Evolutionary conservation across 768 basidiomycete species (phyloP).

Genomic region (Russula abietina): DNA sequence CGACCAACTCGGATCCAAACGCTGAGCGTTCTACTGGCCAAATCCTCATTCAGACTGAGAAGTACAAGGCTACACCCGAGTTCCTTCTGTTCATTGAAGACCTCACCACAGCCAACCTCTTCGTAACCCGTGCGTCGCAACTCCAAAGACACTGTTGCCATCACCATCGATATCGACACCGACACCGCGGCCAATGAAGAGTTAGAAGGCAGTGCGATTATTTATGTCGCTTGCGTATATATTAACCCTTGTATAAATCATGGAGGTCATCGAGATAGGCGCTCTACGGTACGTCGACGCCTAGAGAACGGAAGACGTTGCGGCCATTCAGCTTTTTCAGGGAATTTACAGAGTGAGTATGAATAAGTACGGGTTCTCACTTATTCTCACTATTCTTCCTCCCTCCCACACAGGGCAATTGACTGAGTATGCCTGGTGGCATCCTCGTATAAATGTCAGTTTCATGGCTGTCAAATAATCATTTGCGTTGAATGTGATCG

Average conservation of each 20-base stretch:
- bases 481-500: neutral
- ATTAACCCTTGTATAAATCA: constrained; percentile 44
- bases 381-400: constrained; percentile 36
- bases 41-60: too few relatives aligned
- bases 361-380: constrained; percentile 26
- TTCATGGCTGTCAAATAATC: neutral
- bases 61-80: too few relatives aligned
- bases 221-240: neutral
- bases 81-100: too few relatives aligned
- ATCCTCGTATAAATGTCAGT: constrained; percentile 78
- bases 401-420: constrained; percentile 45
- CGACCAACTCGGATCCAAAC: too few relatives aligned
- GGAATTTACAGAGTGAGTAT: constrained; percentile 85
- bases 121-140: too few relatives aligned
- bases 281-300: constrained; percentile 59
- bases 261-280: constrained; percentile 75
- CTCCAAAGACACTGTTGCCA: too few relatives aligned
- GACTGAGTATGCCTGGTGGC: constrained; percentile 70
- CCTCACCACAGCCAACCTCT: too few relatives aligned
- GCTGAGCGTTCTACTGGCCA: too few relatives aligned
- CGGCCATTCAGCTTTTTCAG: constrained; percentile 48
- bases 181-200: too few relatives aligned
- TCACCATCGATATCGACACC: too few relatives aligned
- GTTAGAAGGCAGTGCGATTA: constrained; percentile 30
- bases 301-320: constrained; percentile 60